Conservation (phyloP, 2,329 filamentous ascomycete species). For the Trichoderma sp. region DNA sequence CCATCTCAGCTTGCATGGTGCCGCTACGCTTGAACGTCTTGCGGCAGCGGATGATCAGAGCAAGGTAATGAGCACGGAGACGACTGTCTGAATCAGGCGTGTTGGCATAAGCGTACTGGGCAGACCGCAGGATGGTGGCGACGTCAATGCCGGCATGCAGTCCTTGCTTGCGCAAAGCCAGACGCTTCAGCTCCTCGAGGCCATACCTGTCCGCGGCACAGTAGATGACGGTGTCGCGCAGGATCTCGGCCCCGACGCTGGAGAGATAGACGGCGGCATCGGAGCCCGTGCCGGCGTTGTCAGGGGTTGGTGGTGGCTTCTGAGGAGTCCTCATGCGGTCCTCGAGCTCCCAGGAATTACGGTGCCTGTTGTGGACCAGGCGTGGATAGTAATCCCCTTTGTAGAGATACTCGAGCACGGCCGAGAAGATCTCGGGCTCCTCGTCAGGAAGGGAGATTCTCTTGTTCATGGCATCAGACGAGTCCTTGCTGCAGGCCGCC, state of each 20-base stretch:
- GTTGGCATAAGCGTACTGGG: conserved; percentile 92
- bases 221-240: conserved; percentile 92
- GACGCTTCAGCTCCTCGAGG: conserved; percentile 85
- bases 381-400: conserved; percentile 94
- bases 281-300: conserved; percentile 46
- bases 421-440: conserved; percentile 91
- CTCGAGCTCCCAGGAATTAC: conserved; percentile 87
- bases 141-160: conserved; percentile 90
- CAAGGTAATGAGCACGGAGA: conserved; percentile 94
- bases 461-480: conserved; percentile 72
- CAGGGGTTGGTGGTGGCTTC: conserved; percentile 49
- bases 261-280: conserved; percentile 65
- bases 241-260: conserved; percentile 69
- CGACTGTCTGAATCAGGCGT: conserved; percentile 89
- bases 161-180: conserved; percentile 91
- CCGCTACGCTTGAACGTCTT: conserved; percentile 97
- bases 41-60: conserved; percentile 93
- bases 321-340: conserved; percentile 48
- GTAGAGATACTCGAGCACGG: conserved; percentile 93
- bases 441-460: conserved; percentile 69
- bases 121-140: conserved; percentile 84
- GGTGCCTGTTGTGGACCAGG: conserved; percentile 80
- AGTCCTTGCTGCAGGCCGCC: conserved; percentile 66
- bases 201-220: conserved; percentile 88
- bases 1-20: conserved; percentile 99